Evolutionary conservation across 495 filamentous ascomycete species (phyloP).

Genomic region (Talaromyces thailandensis): DNA sequence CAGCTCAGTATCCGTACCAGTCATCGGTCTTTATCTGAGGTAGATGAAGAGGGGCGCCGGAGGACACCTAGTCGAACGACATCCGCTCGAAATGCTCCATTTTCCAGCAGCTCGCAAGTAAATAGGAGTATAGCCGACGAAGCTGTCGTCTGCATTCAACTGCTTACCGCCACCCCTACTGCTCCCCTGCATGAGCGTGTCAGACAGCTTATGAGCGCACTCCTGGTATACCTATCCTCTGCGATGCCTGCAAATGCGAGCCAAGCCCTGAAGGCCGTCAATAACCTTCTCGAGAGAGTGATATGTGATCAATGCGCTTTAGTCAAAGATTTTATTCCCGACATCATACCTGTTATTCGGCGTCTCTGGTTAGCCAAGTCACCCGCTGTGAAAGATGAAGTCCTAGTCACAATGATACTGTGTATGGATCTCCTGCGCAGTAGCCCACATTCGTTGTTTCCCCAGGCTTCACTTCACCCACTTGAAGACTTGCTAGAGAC

Average conservation of each 20-base stretch:
- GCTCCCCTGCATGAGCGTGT: constrained; percentile 57
- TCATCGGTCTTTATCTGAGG: constrained; percentile 18
- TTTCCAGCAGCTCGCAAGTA: constrained; percentile 14
- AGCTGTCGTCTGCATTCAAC: constrained; percentile 55
- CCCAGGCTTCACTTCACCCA: constrained; percentile 17
- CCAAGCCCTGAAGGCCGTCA: constrained; percentile 68
- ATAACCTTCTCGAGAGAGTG: constrained; percentile 54
- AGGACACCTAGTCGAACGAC: constrained; percentile 26
- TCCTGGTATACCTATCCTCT: constrained; percentile 56
- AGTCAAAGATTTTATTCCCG: constrained; percentile 43
- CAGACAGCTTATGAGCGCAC: constrained; percentile 44
- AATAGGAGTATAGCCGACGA: constrained; percentile 39
- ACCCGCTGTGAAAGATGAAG: constrained; percentile 54
- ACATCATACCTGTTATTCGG: constrained; percentile 61
- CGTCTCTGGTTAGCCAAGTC: constrained; percentile 66
- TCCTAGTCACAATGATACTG: constrained; percentile 63
- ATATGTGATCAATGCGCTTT: constrained; percentile 60
- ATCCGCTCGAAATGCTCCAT: constrained; percentile 17
- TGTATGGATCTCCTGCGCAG: constrained; percentile 30
- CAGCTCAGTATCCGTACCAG: constrained; percentile 20
- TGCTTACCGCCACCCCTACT: constrained; percentile 58
- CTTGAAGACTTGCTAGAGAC: constrained; percentile 50
- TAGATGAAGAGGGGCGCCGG: constrained; percentile 17
- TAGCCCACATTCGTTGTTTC: constrained; percentile 16
- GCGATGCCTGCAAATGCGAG: constrained; percentile 51